A percentile compares a stretch with the other conserved stretches of the same genome.
Conservation (phyloP, 306 rosid species). For the Dicorynia guianensis region DNA sequence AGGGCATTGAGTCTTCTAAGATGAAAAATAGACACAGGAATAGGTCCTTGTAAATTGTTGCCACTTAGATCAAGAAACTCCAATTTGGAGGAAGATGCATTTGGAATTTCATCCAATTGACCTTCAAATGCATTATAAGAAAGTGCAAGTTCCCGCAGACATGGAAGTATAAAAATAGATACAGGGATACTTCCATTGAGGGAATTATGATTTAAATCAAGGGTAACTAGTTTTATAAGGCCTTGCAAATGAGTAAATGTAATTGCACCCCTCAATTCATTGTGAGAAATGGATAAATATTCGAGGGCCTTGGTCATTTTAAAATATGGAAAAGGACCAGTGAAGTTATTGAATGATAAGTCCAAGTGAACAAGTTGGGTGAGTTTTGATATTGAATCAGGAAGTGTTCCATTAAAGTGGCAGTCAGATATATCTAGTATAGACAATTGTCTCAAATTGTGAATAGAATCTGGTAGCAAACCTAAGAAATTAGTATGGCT, state of each 20-base stretch:
- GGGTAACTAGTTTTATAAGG: neutral
- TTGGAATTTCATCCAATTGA: neutral
- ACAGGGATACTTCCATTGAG: no score
- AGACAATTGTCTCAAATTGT: no score
- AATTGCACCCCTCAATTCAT: neutral
- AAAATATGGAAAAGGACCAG: slow-evolving; percentile 12
- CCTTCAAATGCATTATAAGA: slow-evolving; percentile 24
- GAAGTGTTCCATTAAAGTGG: no score
- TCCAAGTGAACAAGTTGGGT: no score
- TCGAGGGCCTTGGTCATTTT: neutral
- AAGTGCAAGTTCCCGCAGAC: neutral
- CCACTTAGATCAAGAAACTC: no score
- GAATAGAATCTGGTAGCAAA: no score
- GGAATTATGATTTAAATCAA: rapidly evolving
- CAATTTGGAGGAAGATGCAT: neutral
- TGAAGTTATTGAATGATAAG: neutral
- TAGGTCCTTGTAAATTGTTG: no score
- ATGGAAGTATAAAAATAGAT: neutral
- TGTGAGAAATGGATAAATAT: neutral
- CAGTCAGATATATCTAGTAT: no score
- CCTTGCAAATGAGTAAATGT: neutral
- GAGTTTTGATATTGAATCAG: no score
- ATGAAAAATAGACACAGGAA: no score
- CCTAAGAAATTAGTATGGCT: no score
- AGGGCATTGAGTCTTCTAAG: slow-evolving; percentile 11